phyloP scores from a whole-genome alignment of 306 rosid genomes.

The Astragalus membranaceus region DNA sequence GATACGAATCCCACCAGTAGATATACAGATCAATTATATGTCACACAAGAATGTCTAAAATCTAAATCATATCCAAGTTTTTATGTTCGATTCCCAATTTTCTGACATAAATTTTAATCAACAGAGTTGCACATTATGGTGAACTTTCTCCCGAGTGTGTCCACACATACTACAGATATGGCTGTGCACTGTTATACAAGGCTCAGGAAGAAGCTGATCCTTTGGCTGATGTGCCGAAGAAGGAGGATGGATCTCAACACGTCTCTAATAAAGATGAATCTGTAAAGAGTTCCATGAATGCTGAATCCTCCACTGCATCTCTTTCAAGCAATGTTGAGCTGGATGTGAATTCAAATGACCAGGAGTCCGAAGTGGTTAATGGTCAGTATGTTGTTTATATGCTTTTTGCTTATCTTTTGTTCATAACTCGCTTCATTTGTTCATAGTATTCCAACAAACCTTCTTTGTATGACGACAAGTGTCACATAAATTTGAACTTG shows the following conservation, averaged over 20 bases:
- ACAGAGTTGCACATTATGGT: constrained; percentile 69
- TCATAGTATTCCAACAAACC: neutral
- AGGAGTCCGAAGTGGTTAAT: constrained; percentile 48
- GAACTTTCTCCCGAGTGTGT: constrained; percentile 92
- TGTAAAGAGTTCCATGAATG: constrained; percentile 48
- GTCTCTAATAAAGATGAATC: constrained; percentile 51
- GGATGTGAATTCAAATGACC: constrained; percentile 35
- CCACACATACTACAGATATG: constrained; percentile 72
- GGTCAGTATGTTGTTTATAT: constrained; percentile 38
- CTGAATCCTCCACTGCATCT: constrained; percentile 64
- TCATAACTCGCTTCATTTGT: neutral
- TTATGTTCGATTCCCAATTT: neutral
- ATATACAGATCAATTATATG: neutral
- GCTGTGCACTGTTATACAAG: constrained; percentile 78
- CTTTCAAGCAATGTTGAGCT: constrained; percentile 43
- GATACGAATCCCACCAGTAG: neutral
- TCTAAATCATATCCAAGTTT: neutral
- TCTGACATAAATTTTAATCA: constrained; percentile 13
- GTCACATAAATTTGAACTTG: neutral
- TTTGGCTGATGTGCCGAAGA: constrained; percentile 76
- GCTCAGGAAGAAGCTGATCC: constrained; percentile 99
- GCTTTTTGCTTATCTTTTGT: neutral
- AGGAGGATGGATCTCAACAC: constrained; percentile 52
- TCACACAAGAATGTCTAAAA: neutral
- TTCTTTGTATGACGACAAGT: neutral